phyloP scores from a whole-genome alignment of 768 basidiomycete species.

The Pleurotus djamor region DNA sequence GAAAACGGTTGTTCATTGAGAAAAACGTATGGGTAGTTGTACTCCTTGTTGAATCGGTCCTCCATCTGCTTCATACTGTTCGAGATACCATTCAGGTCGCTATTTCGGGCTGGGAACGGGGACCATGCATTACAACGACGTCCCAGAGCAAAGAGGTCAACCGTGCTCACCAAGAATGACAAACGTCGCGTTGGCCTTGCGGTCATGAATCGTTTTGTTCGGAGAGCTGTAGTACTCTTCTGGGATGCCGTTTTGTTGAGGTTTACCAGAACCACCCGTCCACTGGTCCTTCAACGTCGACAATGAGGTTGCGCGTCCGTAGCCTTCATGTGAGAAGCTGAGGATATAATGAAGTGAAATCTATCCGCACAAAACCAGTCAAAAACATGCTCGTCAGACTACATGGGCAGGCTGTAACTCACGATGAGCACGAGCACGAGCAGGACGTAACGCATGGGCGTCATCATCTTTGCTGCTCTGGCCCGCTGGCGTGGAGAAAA shows the following conservation, averaged over 20 bases:
- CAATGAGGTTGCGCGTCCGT: conserved; percentile 59
- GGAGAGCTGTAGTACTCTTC: conserved; percentile 53
- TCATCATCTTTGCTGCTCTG: conserved; percentile 41
- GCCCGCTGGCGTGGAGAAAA: conserved; percentile 1
- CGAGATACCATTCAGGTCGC: conserved; percentile 57
- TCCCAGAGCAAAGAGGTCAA: neutral
- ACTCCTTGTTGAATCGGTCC: conserved; percentile 88
- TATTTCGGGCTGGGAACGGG: conserved; percentile 46
- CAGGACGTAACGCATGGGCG: conserved; percentile 52
- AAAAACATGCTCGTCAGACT: neutral
- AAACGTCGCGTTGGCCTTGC: conserved; percentile 80
- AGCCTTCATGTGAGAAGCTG: conserved; percentile 63
- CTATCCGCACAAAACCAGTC: conserved; percentile 18
- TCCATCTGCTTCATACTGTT: conserved; percentile 78
- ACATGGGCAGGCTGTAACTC: conserved; percentile 11
- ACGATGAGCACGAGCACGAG: conserved; percentile 48
- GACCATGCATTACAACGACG: neutral
- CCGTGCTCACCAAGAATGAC: conserved; percentile 60
- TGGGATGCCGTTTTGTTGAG: conserved; percentile 40
- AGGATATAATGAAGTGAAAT: conserved; percentile 63
- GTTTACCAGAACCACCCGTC: conserved; percentile 13
- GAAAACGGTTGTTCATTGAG: conserved; percentile 80
- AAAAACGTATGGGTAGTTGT: conserved; percentile 82
- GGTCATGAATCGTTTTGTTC: conserved; percentile 29
- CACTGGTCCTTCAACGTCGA: conserved; percentile 36